Conservation (phyloP, 495 filamentous ascomycete species). For the Daldinia decipiens region DNA sequence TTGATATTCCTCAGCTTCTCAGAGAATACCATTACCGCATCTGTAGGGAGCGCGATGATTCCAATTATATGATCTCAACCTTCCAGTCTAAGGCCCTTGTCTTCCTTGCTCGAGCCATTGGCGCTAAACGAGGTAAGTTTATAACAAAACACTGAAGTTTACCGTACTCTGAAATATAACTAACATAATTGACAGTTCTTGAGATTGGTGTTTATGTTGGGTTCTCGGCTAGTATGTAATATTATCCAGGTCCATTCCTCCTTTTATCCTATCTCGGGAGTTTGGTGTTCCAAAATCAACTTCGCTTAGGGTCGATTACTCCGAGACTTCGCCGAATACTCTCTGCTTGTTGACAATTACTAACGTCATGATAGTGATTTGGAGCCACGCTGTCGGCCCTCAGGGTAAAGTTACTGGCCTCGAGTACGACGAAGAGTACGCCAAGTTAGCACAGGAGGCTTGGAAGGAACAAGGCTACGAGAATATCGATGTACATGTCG, state of each 20-base stretch:
- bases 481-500: slow-evolving; percentile 50
- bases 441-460: slow-evolving; percentile 40
- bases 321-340: neutral
- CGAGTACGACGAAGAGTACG: slow-evolving; percentile 48
- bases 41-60: slow-evolving; percentile 31
- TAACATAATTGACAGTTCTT: slow-evolving; percentile 42
- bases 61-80: slow-evolving; percentile 51
- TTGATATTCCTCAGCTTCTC: slow-evolving; percentile 43
- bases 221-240: slow-evolving; percentile 46
- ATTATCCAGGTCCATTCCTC: neutral
- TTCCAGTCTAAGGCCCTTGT: slow-evolving; percentile 47
- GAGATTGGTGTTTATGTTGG: slow-evolving; percentile 54
- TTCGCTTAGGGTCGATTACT: neutral
- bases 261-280: slow-evolving; percentile 30
- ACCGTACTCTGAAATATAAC: neutral
- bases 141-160: neutral
- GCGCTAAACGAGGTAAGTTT: slow-evolving; percentile 50
- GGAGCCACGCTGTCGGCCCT: slow-evolving; percentile 48
- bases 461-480: slow-evolving; percentile 45
- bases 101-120: slow-evolving; percentile 46
- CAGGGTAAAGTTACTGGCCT: slow-evolving; percentile 52
- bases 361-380: slow-evolving; percentile 36
- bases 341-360: neutral
- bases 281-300: slow-evolving; percentile 4
- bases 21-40: slow-evolving; percentile 47